A percentile compares a stretch with the other conserved stretches of the same genome.
Conservation (phyloP, 257 asterid genomes). For the Solanum stenotomum region DNA sequence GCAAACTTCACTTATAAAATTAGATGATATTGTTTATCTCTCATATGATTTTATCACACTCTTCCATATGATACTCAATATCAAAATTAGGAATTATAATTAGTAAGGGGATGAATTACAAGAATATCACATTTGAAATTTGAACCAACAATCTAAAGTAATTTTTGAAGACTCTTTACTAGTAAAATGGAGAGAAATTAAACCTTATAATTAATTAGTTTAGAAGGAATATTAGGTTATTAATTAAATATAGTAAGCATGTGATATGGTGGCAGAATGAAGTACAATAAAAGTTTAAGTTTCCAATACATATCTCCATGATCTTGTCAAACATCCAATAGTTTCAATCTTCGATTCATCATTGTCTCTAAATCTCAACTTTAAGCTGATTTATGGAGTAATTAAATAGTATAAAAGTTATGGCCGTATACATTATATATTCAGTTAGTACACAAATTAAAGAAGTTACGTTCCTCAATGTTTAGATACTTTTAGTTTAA, state of each 20-base stretch:
- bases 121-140: neutral
- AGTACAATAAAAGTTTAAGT: neutral
- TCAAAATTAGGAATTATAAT: neutral
- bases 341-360: neutral
- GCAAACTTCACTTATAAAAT: neutral
- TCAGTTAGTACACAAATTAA: neutral
- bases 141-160: neutral
- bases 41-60: neutral
- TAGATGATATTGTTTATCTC: neutral
- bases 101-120: neutral
- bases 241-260: neutral
- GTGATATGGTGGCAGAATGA: constrained; percentile 7
- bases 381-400: neutral
- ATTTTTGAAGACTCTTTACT: neutral
- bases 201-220: neutral
- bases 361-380: neutral
- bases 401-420: neutral
- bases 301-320: neutral
- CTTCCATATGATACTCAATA: neutral
- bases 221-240: neutral
- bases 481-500: neutral
- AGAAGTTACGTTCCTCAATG: neutral
- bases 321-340: constrained; percentile 3
- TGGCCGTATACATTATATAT: neutral
- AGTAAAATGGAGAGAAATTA: neutral